Base-by-base conservation (phyloP, 164 flowering plant genomes). In the Malania oleifera region DNA sequence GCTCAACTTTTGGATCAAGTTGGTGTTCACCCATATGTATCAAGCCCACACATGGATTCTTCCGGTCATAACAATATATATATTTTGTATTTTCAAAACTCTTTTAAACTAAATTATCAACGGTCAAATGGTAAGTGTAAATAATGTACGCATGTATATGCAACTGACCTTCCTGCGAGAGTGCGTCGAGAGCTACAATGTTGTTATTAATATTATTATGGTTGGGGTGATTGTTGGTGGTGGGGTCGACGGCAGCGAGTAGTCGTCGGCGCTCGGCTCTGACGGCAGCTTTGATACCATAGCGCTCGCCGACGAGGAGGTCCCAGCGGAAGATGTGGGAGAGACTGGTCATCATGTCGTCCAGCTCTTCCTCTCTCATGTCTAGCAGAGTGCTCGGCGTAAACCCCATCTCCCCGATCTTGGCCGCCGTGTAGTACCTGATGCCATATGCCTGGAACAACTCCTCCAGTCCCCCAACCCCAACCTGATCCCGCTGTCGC, bases 321-420 rank as follows among this genome's bases (percentile, higher is more conserved):
- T 95, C 97, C 91, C 91, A 85, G 34, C 91, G 66, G 72, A 83
- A 91, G 17, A 95, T 77, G 31, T 91, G 96, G 10, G 76, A 75
- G 52, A 95, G 70, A 65, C 86, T 87, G 68, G 68, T 78, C 93
- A 91, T 91, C 96, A 95, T 91, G 22, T 89, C 96, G 48, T 91
- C 99, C 6, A 95, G 76, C 83, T 95, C 97, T 24, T 80, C 93
- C 39, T 95, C 99, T 54, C 65, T 86, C 99, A 95, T 95, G 67
- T 84, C 81, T 67, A 91, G 17, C 0, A 91, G 83, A 0, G 99
- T 91, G 68, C 71, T 95, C 43, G 74, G 91, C 0, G 99, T 95
- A 73, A 95, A 88, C 17, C 99, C 99, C 23, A 95, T 69, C 80
- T 91, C 99, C 14, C 85, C 93, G 52, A 95, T 85, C 74, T 82